Base-by-base conservation (phyloP, 148 eudicot species). In the Fagopyrum esculentum region DNA sequence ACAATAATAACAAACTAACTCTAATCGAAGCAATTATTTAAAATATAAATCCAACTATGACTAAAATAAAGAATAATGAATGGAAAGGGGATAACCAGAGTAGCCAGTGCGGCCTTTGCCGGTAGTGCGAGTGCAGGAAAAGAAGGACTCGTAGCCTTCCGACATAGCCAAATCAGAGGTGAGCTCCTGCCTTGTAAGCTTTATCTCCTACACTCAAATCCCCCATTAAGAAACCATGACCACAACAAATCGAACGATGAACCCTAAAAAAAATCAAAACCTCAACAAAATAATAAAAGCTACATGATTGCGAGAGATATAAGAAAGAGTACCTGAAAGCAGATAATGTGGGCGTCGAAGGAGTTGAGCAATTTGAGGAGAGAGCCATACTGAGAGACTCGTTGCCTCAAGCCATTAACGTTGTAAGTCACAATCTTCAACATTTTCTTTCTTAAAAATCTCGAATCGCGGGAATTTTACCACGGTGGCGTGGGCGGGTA, bases 401-500 rank as follows among this genome's bases (percentile, higher is more conserved):
- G 87, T 72, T 93, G 94, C 57, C 94, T 86, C 56, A 95, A 82
- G 73, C 97, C 96, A 83, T 95, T 95, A 1, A 95, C 82, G 86
- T 95, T 95, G 89, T 95, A 95, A 6, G 99, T 95, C 35, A 90
- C 94, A 77, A 95, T 90, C 92, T 92, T 95, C 96, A 95, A 84
- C 72, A 56, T 57, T n/a, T 40, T 76, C 68, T 61, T 15, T 29
- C 40, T 15, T 6, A 6, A 7, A 43, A 66, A 7, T 66, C 19
- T 66, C 71, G 35, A 66, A 12, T 66, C 2, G 47, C 71, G 30
- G 71, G 46, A 9, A 9, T 35, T 11, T 40, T 66, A 29, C 12
- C 71, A 40, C 47, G 26, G 26, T 22, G 26, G 26, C 26, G 26
- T 22, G 0, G 26, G 26, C 26, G 15, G 46, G 71, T 4, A 46